Evolutionary conservation across 805 yeast species (phyloP), one percentile per base, ranked within the genome.

Genomic region (Candida silvicultrix): DNA sequence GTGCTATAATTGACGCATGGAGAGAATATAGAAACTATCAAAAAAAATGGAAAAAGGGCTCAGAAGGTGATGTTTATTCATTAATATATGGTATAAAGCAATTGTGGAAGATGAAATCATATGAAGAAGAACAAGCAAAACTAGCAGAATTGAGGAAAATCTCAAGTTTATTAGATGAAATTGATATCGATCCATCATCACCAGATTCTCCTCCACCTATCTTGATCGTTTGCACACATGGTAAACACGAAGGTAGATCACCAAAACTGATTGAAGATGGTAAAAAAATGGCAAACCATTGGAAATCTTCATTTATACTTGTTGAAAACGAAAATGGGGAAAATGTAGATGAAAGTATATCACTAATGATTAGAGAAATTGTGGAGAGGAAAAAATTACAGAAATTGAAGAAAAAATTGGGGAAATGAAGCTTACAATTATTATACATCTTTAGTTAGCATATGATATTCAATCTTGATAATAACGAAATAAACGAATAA

Each of bases 1-100:
- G 69, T 5, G 77, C 86, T 1, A 69, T 85, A 19, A 70, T 72
- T 12, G 89, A 84, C 49, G 92, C 90, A 1, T 85, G 94, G 94
- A 71, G 67, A 31, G 89, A 83, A 55, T 85, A 73, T 56, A 61
- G 75, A 45, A 68, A 70, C 10, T 85, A 78, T 57, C 74, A 75
- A 49, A 66, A 64, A 21, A 68, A 69, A 31, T 80, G 88, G 84
- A 74, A 78, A 42, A 67, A 68, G 38, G 88, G 89, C 3, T 70
- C 77, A 55, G 94, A 85, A 58, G 75, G 77, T 37, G 94, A 85
- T 57, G 70, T 81, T 0, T 81, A 78, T 53, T 79, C 85, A 0
- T 53, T 85, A 28, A 73, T 81, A 48, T 69, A 75, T 43, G 77
- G 82, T 4, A 57, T 85, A 35, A 80, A 75, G 48, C 78, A 69